Conservation (phyloP, 176 grass and related monocot genomes). For the Cocos nucifera region DNA sequence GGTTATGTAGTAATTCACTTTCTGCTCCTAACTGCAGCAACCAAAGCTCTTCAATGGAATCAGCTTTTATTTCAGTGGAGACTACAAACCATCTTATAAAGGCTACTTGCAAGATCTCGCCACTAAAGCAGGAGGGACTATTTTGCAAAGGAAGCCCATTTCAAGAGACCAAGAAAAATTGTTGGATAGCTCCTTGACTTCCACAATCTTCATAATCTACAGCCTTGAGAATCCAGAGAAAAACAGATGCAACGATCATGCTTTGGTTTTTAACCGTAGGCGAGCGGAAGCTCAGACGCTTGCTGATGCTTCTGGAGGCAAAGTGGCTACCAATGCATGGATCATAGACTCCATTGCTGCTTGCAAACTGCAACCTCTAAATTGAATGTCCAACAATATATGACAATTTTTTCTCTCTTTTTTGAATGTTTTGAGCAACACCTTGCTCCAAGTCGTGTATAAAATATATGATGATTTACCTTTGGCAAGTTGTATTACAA, state of each 20-base stretch:
- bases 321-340: constrained; percentile 52
- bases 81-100: constrained; percentile 50
- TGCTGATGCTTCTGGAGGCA: constrained; percentile 49
- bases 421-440: too few relatives aligned
- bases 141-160: constrained; percentile 69
- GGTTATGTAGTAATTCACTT: too few relatives aligned
- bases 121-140: constrained; percentile 40
- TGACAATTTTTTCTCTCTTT: too few relatives aligned
- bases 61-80: constrained; percentile 67
- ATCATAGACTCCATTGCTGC: constrained; percentile 71
- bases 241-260: not conserved
- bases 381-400: not conserved
- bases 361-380: constrained; percentile 45
- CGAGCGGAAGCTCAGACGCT: constrained; percentile 39
- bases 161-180: constrained; percentile 63
- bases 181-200: constrained; percentile 35
- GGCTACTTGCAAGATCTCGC: constrained; percentile 81
- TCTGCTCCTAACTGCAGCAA: constrained; percentile 30
- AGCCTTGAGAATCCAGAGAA: constrained; percentile 36
- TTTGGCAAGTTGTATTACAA: too few relatives aligned
- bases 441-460: too few relatives aligned
- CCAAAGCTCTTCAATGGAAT: constrained; percentile 48
- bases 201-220: constrained; percentile 37
- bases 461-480: too few relatives aligned
- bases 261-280: not conserved